Conservation (phyloP, 1,284 basidiomycete genomes). For the Irpex sp. region DNA sequence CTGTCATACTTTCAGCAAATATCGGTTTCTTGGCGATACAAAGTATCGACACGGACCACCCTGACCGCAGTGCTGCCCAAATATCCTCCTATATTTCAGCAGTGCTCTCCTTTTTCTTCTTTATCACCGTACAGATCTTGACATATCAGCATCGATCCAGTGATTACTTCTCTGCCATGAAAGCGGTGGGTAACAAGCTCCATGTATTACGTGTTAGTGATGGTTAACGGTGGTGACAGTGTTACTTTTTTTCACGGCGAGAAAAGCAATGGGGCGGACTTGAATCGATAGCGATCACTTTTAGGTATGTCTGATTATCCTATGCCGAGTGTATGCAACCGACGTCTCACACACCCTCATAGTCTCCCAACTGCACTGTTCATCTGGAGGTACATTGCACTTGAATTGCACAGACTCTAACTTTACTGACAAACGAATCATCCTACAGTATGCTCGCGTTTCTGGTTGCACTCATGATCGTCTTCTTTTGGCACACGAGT, state of each 20-base stretch:
- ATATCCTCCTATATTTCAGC: slow-evolving; percentile 25
- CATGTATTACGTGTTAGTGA: not conserved
- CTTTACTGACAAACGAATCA: not conserved
- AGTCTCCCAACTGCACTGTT: slow-evolving; percentile 24
- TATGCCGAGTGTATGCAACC: not conserved
- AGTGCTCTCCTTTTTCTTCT: slow-evolving; percentile 21
- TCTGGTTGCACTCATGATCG: slow-evolving; percentile 12
- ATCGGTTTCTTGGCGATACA: slow-evolving; percentile 36
- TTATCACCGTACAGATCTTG: slow-evolving; percentile 21
- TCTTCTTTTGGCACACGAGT: slow-evolving; percentile 13
- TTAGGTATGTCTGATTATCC: slow-evolving; percentile 9
- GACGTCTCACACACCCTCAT: not conserved
- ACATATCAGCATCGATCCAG: slow-evolving; percentile 16
- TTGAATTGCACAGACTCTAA: too few relatives aligned
- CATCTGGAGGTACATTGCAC: slow-evolving; percentile 21
- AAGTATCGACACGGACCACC: slow-evolving; percentile 20
- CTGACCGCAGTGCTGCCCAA: slow-evolving; percentile 17
- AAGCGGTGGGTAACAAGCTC: not conserved
- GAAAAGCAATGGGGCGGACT: slow-evolving; percentile 7
- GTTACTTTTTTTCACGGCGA: slow-evolving; percentile 13
- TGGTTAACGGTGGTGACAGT: slow-evolving; percentile 5
- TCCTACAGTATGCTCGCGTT: slow-evolving; percentile 16
- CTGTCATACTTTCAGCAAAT: slow-evolving; percentile 38
- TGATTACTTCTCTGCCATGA: not conserved
- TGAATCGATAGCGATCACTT: slow-evolving; percentile 20